phyloP scores from a whole-genome alignment of 1,139 yeast genomes.

The Arxiozyma slooffiae region DNA sequence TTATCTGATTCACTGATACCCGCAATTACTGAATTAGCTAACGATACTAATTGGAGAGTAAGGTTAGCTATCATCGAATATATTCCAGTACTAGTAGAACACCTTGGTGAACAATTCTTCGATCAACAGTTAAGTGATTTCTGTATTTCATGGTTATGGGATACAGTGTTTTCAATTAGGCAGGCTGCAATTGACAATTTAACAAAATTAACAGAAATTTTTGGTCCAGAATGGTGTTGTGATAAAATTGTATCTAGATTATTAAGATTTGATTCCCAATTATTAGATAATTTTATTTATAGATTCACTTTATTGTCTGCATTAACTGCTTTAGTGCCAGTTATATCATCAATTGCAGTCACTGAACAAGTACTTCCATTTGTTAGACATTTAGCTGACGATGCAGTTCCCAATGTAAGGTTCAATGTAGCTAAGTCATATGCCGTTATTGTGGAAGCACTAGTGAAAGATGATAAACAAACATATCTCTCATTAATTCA shows the following conservation, averaged over 20 bases:
- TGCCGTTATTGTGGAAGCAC: constrained; percentile 46
- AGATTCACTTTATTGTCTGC: constrained; percentile 88
- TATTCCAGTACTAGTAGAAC: constrained; percentile 91
- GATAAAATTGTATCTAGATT: constrained; percentile 71
- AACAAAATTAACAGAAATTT: constrained; percentile 68
- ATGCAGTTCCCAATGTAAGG: constrained; percentile 87
- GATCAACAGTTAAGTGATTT: constrained; percentile 82
- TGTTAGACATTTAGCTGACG: constrained; percentile 58
- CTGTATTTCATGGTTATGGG: constrained; percentile 97
- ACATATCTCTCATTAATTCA: constrained; percentile 33
- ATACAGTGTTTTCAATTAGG: constrained; percentile 89
- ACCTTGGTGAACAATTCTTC: constrained; percentile 86
- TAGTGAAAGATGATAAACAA: constrained; percentile 29
- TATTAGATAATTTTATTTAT: constrained; percentile 54
- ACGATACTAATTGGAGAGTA: constrained; percentile 96
- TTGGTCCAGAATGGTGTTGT: constrained; percentile 93
- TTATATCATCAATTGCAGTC: constrained; percentile 48
- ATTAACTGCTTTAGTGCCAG: constrained; percentile 67
- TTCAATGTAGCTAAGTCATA: constrained; percentile 89
- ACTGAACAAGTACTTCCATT: constrained; percentile 68
- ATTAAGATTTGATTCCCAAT: constrained; percentile 39
- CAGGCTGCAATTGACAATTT: constrained; percentile 90
- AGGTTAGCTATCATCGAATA: constrained; percentile 95
- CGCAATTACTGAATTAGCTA: constrained; percentile 91
- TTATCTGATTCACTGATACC: constrained; percentile 83